Evolutionary conservation across 306 rosid genomes (phyloP).

Genomic region (Cucumis sativus): Cucumber_9930_V3 NC_026657.2:626001-626500

Average conservation of each 20-base stretch:
- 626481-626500: background rate
- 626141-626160: slow-evolving; percentile 91
- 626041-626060: slow-evolving; percentile 99
- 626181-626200: slow-evolving; percentile 77
- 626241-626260: slow-evolving; percentile 51
- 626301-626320: too few species aligned
- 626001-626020: background rate
- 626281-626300: too few species aligned
- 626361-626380: slow-evolving; percentile 37
- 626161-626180: slow-evolving; percentile 59
- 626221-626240: slow-evolving; percentile 31
- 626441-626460: slow-evolving; percentile 31
- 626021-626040: slow-evolving; percentile 93
- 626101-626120: slow-evolving; percentile 67
- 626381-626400: slow-evolving; percentile 42
- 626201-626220: slow-evolving; percentile 58
- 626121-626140: slow-evolving; percentile 69
- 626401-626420: slow-evolving; percentile 82
- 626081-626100: slow-evolving; percentile 81
- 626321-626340: slow-evolving; percentile 23
- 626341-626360: slow-evolving; percentile 51
- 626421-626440: slow-evolving; percentile 81
- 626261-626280: slow-evolving; percentile 2
- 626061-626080: slow-evolving; percentile 98
- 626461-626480: background rate